Evolutionary conservation across 2,329 filamentous ascomycete species (phyloP), one percentile per base, ranked within the genome.

Genomic region (Penicillium paneum): DNA sequence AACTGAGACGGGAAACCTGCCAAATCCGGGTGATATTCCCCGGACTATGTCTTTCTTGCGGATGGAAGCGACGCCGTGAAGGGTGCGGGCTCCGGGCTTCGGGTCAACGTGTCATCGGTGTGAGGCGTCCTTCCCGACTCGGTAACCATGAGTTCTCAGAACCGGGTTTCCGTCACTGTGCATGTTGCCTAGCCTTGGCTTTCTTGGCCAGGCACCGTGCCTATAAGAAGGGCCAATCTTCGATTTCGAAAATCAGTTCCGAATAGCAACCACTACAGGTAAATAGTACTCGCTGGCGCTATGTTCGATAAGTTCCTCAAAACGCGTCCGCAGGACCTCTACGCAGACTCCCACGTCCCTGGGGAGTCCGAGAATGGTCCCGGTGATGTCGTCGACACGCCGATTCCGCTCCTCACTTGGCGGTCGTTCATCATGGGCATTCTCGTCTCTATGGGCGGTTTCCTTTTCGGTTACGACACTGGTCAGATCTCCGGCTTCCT

Each of bases 381-480:
- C 3, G 26, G 47, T 17, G 60, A 60, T 58, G 10, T 59, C 11
- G 54, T 65, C 5, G 62, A 65, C 29, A 62, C 62, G 2, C 54
- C 63, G 7, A 67, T 73, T 26, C 61, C 72, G 3, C 65, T 73
- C 0, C 63, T 67, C 6, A 71, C 70, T 7, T 69, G 68, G 52
- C 70, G 71, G 29, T 64, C 68, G n/a, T 61, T 63, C 8, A 61
- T 71, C 8, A 69, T 72, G 48, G 66, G 69, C 7, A 60, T 70
- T 35, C 70, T 77, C n/a, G 70, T 76, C 28, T 77, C 75, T 1
- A 76, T 77, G 72, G 75, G 75, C n/a, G 75, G 75, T 1, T 72
- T 77, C 47, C 67, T 74, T 7, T 75, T 74, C 43, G 73, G 74
- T 7, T 75, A 74, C 42, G 72, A 76, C 49, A 76, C 75, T 5